Conservation (phyloP, 441 rosid species). For the Jatropha multifida region DNA sequence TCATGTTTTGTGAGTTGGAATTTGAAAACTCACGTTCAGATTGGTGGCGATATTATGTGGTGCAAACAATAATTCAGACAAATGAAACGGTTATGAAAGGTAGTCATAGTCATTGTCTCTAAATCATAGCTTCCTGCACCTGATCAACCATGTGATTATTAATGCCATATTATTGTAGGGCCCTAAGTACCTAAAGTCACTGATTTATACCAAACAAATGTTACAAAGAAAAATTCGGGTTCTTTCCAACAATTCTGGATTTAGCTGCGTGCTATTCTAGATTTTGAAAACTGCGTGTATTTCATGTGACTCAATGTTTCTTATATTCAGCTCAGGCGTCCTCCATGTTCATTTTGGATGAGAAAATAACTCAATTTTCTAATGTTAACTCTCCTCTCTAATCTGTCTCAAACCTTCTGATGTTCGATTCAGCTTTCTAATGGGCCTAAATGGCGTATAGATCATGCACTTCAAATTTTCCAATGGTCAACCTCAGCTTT, state of each 20-base stretch:
- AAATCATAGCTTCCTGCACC: conserved; percentile 22
- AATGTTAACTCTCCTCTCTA: background rate
- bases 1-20: conserved; percentile 22
- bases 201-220: background rate
- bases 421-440: background rate
- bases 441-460: background rate
- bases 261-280: conserved; percentile 1
- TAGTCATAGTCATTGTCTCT: conserved; percentile 30
- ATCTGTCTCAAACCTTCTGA: background rate
- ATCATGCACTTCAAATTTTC: conserved; percentile 4
- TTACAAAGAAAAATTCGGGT: conserved; percentile 1
- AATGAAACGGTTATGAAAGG: conserved; percentile 27
- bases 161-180: conserved; percentile 22
- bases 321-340: background rate
- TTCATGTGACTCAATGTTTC: conserved; percentile 1
- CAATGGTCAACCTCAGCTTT: background rate
- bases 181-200: conserved; percentile 15
- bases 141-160: conserved; percentile 21
- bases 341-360: conserved; percentile 3
- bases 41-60: conserved; percentile 15
- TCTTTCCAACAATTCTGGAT: conserved; percentile 9
- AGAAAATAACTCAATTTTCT: background rate
- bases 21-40: background rate
- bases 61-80: conserved; percentile 28
- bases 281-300: conserved; percentile 13